Evolutionary conservation across 2,329 filamentous ascomycete genomes (phyloP).

Genomic region (Phaeoacremonium minimum): DNA sequence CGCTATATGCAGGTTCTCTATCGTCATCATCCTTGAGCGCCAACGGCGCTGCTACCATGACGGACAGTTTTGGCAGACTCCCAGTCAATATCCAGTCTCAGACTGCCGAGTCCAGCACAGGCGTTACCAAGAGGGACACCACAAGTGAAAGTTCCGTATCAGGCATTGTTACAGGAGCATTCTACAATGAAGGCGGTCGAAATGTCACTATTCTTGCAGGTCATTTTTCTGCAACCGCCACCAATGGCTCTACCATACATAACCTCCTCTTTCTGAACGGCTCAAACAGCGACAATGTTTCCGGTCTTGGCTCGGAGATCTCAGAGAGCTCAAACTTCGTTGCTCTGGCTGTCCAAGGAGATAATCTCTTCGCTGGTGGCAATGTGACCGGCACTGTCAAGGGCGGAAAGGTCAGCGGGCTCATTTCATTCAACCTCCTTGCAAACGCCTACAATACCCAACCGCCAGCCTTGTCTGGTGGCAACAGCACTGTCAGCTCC

Average conservation of each 20-base stretch:
- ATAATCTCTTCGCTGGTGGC: constrained; percentile 78
- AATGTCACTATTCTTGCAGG: constrained; percentile 89
- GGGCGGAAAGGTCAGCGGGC: constrained; percentile 60
- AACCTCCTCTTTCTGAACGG: constrained; percentile 83
- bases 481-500: constrained; percentile 67
- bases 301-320: constrained; percentile 64
- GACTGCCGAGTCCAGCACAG: constrained; percentile 18
- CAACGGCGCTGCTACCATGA: constrained; percentile 67
- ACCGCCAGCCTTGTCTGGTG: constrained; percentile 70
- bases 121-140: constrained; percentile 42
- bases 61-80: constrained; percentile 48
- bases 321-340: constrained; percentile 71
- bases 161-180: constrained; percentile 74
- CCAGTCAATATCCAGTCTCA: constrained; percentile 50
- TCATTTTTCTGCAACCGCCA: constrained; percentile 70
- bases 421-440: constrained; percentile 75
- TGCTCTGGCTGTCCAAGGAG: constrained; percentile 62
- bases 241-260: constrained; percentile 66
- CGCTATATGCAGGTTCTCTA: constrained; percentile 80
- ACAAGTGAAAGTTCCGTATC: constrained; percentile 37
- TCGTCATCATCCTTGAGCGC: constrained; percentile 69
- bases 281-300: constrained; percentile 55
- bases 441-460: constrained; percentile 63
- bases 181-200: constrained; percentile 63
- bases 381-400: constrained; percentile 67